phyloP scores from a whole-genome alignment of 2,329 filamentous ascomycete species.

The Aspergillus japonicus region DNA sequence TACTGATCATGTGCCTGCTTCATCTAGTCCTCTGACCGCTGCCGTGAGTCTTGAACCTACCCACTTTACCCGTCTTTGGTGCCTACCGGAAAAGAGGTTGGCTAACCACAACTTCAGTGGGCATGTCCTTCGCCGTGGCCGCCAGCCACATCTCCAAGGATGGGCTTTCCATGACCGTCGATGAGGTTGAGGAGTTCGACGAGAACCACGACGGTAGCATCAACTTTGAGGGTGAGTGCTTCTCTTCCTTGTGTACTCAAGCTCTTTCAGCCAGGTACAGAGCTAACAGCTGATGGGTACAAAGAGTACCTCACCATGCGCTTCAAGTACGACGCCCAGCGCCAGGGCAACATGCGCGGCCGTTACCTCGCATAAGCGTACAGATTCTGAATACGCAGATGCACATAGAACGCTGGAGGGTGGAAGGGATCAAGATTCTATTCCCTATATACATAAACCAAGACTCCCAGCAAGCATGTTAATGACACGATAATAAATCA shows the following conservation, averaged over 20 bases:
- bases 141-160: neutral
- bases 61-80: no score
- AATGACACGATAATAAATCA: no score
- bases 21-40: neutral
- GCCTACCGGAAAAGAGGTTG: no score
- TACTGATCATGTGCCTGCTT: no score
- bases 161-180: neutral
- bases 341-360: neutral
- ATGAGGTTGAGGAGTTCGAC: neutral
- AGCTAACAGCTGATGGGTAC: neutral
- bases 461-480: no score
- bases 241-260: no score
- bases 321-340: neutral
- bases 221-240: conserved; percentile 2
- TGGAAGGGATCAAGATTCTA: no score
- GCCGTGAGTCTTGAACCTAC: neutral
- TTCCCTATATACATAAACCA: no score
- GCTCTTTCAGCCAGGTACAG: no score
- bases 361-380: neutral
- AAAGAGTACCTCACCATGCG: neutral
- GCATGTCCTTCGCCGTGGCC: conserved; percentile 1
- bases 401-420: no score
- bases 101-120: neutral
- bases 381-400: no score
- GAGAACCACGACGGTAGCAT: conserved; percentile 6